Evolutionary conservation across 2,329 filamentous ascomycete genomes (phyloP).

Genomic region (Microcyclospora tardicrescens): DNA sequence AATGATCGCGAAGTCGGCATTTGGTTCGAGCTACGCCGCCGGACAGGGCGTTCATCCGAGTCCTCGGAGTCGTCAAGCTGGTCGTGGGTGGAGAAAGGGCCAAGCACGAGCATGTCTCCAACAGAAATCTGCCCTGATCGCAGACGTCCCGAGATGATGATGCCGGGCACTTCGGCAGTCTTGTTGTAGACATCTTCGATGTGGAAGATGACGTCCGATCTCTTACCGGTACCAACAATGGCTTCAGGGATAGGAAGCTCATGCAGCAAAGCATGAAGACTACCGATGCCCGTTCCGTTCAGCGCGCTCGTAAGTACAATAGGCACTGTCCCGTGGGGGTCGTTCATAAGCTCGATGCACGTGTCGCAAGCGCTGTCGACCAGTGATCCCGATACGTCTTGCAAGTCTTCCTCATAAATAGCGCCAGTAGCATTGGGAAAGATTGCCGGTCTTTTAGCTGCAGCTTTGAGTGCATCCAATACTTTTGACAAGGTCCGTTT

Average conservation of each 20-base stretch:
- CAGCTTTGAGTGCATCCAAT: slow-evolving; percentile 63
- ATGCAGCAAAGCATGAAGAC: slow-evolving; percentile 69
- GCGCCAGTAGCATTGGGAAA: slow-evolving; percentile 31
- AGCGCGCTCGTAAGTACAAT: slow-evolving; percentile 81
- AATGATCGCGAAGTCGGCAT: slow-evolving; percentile 34
- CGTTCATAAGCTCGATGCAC: slow-evolving; percentile 38
- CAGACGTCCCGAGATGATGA: slow-evolving; percentile 73
- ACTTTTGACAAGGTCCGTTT: slow-evolving; percentile 59
- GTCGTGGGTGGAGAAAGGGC: slow-evolving; percentile 44
- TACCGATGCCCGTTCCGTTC: slow-evolving; percentile 67
- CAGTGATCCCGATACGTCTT: slow-evolving; percentile 45
- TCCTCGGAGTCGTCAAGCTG: slow-evolving; percentile 24
- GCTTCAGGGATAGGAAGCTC: slow-evolving; percentile 51
- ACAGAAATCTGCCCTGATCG: slow-evolving; percentile 66
- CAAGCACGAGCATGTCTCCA: slow-evolving; percentile 65
- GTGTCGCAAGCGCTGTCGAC: slow-evolving; percentile 43
- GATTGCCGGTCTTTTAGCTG: slow-evolving; percentile 61
- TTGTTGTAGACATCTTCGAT: slow-evolving; percentile 82
- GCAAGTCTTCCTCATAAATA: slow-evolving; percentile 36
- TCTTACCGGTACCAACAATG: slow-evolving; percentile 25
- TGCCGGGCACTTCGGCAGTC: slow-evolving; percentile 17
- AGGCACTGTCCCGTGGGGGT: slow-evolving; percentile 49
- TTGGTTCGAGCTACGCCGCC: slow-evolving; percentile 12
- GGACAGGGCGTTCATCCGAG: slow-evolving; percentile 19
- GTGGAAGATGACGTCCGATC: slow-evolving; percentile 52